These are phyloP conservation scores for Phylloporus sp. DNA, from an alignment of 768 basidiomycete genomes.

Conservation along the genomic window DNA sequence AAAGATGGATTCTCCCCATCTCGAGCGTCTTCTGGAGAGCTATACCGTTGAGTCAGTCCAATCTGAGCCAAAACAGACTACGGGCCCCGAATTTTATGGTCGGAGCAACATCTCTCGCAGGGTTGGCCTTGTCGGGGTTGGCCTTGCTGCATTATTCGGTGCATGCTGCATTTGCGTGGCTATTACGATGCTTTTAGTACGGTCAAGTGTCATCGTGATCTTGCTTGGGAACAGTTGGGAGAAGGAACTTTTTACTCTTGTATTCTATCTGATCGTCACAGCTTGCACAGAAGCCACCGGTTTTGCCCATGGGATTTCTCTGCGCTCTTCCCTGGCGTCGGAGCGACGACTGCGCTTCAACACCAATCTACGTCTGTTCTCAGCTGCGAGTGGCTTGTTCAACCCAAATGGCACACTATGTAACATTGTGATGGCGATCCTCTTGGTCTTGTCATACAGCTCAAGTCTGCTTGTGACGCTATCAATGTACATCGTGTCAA, in stretches of 20 bases:
- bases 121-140: conserved; percentile 22
- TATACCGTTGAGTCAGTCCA: conserved; percentile 16
- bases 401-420: conserved; percentile 23
- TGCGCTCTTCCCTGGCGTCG: conserved; percentile 26
- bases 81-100: conserved; percentile 26
- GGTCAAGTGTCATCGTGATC: conserved; percentile 21
- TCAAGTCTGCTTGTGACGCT: conserved; percentile 23
- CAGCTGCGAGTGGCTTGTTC: conserved; percentile 14
- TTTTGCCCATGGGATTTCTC: conserved; percentile 22
- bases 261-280: conserved; percentile 23
- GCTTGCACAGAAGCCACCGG: conserved; percentile 30
- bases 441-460: conserved; percentile 28
- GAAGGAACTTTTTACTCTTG: conserved; percentile 20
- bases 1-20: not conserved
- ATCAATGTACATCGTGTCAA: conserved; percentile 18
- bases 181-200: conserved; percentile 16
- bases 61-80: conserved; percentile 17
- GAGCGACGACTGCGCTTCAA: conserved; percentile 18
- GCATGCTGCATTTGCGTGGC: conserved; percentile 21
- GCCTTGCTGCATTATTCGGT: conserved; percentile 19
- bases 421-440: conserved; percentile 23
- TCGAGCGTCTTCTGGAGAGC: conserved; percentile 3
- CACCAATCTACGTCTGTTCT: conserved; percentile 13
- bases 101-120: conserved; percentile 21
- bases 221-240: conserved; percentile 9